Percentiles rank a stretch among this genome's conserved stretches.
Evolutionary conservation across 192 early-diverging fungal genomes (phyloP).

Genomic region (Coemansia sp.): DNA sequence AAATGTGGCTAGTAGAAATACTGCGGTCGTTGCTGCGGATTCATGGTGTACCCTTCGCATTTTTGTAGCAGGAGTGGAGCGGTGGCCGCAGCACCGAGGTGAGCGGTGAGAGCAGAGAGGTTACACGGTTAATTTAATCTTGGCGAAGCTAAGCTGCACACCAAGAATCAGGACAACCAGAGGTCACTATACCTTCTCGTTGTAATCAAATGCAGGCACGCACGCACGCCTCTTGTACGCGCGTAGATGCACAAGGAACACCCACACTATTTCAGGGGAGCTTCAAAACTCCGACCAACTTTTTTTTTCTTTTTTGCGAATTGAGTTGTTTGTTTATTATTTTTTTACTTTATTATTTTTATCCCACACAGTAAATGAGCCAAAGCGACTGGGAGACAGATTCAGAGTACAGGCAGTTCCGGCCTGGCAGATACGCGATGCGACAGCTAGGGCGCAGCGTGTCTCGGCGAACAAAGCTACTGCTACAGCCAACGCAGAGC

Average conservation of each 20-base stretch:
- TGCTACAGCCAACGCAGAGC: constrained; percentile 12
- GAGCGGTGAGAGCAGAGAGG: too few relatives aligned
- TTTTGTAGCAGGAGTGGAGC: not conserved
- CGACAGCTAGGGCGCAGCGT: constrained; percentile 52
- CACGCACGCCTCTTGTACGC: constrained; percentile 3
- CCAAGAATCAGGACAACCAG: not conserved
- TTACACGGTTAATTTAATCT: not conserved
- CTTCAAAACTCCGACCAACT: constrained; percentile 9
- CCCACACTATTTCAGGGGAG: not conserved
- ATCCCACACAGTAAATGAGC: constrained; percentile 18
- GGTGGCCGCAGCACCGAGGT: not conserved
- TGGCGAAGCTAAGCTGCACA: not conserved
- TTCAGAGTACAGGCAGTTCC: constrained; percentile 49
- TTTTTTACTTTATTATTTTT: not conserved
- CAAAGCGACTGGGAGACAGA: constrained; percentile 46
- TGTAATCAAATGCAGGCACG: not conserved
- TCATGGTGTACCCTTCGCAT: not conserved
- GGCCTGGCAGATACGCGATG: constrained; percentile 48
- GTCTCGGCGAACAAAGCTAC: constrained; percentile 30
- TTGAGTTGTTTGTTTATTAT: not conserved
- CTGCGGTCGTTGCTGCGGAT: not conserved
- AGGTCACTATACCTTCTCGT: not conserved
- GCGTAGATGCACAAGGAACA: not conserved
- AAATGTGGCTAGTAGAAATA: not conserved
- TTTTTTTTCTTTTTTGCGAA: not conserved